Base-by-base conservation (phyloP, 2,329 filamentous ascomycete genomes). In the Venturia asperata region DNA sequence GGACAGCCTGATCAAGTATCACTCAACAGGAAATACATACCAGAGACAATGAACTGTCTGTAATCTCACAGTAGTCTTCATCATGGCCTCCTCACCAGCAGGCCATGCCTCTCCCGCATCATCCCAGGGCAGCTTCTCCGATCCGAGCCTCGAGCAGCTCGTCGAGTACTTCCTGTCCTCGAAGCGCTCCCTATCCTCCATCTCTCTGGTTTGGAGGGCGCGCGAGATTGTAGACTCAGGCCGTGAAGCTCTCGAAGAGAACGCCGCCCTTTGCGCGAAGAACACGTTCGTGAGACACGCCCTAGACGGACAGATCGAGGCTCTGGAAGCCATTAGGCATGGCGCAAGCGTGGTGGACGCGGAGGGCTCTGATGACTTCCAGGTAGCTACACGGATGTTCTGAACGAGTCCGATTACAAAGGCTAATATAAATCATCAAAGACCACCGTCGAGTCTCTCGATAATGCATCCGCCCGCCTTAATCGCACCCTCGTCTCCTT, bases 121-220 rank as follows among this genome's bases (percentile, higher is more conserved):
- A 7, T 67, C 65, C 24, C 42, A 49, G 10, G 65, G 63, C 64
- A 67, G 65, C 58, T 52, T 67, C 49, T 21, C 41, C 2, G 56
- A 61, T 39, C 77, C 78, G 41, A 75, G 75, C 30, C 84, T 96
- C 72, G 91, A 96, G 70, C 86, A 85, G 30, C 85, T 97, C 55
- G 90, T 97, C 65, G 84, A 86, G 64, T 87, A 96, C 77, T 87
- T 97, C 43, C 85, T 97, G 49, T 87, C 89, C 39, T 90, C 93
- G 10, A 97, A 97, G 74, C 86, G 91, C 56, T 92, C 92, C 0
- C 83, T 97, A 5, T 90, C 89, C 19, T 91, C 91, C 13, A 92
- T 95, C 74, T 85, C 82, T 52, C 87, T 90, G 67, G 91, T 97
- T 63, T 87, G 90, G 73, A 89, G 90, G 67, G 92, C 92, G 69